Evolutionary conservation across 164 flowering plant genomes (phyloP).

Genomic region (Nymphaea colorata): DNA sequence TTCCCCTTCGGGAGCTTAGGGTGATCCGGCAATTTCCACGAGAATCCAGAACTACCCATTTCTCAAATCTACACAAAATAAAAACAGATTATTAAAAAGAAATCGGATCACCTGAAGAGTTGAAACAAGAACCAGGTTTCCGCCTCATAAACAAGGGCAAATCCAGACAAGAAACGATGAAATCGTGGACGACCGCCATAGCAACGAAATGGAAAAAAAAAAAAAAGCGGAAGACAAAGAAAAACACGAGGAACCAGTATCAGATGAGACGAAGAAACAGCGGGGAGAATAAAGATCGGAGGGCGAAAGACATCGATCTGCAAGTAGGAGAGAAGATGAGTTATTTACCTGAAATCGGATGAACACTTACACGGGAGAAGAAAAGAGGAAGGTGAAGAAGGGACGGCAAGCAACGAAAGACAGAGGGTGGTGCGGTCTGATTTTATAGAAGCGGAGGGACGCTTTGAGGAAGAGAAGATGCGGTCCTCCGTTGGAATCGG

Average conservation of each 20-base stretch:
- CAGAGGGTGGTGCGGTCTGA: neutral
- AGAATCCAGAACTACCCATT: slow-evolving; percentile 58
- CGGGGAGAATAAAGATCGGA: neutral
- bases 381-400: neutral
- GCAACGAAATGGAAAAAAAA: neutral
- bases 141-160: neutral
- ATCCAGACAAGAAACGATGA: neutral
- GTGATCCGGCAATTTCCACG: slow-evolving; percentile 80
- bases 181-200: neutral
- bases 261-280: neutral
- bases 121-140: neutral
- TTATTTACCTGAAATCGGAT: neutral
- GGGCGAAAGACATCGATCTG: neutral
- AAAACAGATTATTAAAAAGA: neutral
- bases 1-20: slow-evolving; percentile 89
- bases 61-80: slow-evolving; percentile 4
- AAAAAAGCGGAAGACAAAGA: neutral
- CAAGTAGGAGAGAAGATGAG: neutral
- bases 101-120: neutral
- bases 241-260: neutral
- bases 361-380: neutral
- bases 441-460: neutral
- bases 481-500: too few relatives aligned
- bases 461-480: too few relatives aligned
- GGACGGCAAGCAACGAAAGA: neutral